A percentile compares a stretch with the other conserved stretches of the same genome.
phyloP scores from a whole-genome alignment of 495 filamentous ascomycete genomes.

The Haplographium delicatum region DNA sequence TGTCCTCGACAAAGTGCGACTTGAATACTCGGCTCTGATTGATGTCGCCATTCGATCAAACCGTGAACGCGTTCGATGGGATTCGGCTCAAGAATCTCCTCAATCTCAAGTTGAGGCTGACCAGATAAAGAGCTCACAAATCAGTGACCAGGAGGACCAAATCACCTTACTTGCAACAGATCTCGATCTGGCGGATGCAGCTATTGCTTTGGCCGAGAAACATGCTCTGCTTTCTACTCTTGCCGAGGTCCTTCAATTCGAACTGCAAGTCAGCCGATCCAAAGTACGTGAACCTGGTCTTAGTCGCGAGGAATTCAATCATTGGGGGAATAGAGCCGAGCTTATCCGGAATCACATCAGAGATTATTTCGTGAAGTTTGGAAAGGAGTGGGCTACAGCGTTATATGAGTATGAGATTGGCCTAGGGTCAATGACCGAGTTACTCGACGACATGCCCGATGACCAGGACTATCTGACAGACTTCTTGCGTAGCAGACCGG shows the following conservation, averaged over 20 bases:
- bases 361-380: constrained; percentile 66
- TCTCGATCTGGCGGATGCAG: constrained; percentile 54
- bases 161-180: constrained; percentile 50
- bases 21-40: constrained; percentile 48
- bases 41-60: constrained; percentile 54
- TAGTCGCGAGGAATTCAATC: background rate
- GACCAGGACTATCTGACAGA: constrained; percentile 63
- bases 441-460: constrained; percentile 60
- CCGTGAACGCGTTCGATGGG: constrained; percentile 59
- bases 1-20: constrained; percentile 41
- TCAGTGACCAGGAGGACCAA: constrained; percentile 6
- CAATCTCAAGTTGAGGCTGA: constrained; percentile 33
- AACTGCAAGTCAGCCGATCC: constrained; percentile 20
- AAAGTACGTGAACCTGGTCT: constrained; percentile 1
- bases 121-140: constrained; percentile 29
- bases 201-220: constrained; percentile 60
- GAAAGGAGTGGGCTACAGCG: constrained; percentile 70
- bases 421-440: constrained; percentile 53
- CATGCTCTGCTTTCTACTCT: constrained; percentile 58
- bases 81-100: constrained; percentile 40
- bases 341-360: constrained; percentile 27
- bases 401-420: constrained; percentile 73
- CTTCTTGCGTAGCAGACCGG: constrained; percentile 64
- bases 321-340: constrained; percentile 3
- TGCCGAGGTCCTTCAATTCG: constrained; percentile 49